Percentiles rank a stretch among this genome's conserved stretches.
phyloP scores from a whole-genome alignment of 2,329 filamentous ascomycete species.

The Aureobasidium subglaciale region DNA sequence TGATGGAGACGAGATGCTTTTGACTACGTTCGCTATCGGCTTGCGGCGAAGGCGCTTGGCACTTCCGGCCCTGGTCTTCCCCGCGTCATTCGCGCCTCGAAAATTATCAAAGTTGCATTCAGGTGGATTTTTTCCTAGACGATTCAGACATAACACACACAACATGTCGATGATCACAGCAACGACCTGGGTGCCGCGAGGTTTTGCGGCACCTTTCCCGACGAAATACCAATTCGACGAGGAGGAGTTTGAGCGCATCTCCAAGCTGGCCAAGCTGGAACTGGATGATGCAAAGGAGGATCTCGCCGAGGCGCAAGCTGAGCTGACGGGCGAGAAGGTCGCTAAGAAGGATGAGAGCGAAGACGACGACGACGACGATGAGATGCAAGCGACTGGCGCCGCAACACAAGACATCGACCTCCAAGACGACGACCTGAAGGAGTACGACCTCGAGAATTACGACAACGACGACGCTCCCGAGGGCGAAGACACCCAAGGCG shows the following conservation, averaged over 20 bases:
- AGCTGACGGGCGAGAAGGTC: slow-evolving; percentile 24
- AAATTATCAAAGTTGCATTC: slow-evolving; percentile 5
- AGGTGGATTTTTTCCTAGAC: neutral
- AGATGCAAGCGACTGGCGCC: slow-evolving; percentile 20
- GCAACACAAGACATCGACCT: slow-evolving; percentile 15
- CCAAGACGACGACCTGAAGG: slow-evolving; percentile 78
- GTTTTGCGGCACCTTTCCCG: slow-evolving; percentile 43
- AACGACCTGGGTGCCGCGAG: slow-evolving; percentile 47
- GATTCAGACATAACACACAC: slow-evolving; percentile 2
- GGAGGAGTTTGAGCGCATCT: slow-evolving; percentile 45
- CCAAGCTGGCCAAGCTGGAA: slow-evolving; percentile 52
- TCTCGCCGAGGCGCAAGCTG: slow-evolving; percentile 57
- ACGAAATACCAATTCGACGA: slow-evolving; percentile 45
- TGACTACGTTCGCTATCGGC: neutral
- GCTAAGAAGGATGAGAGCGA: slow-evolving; percentile 41
- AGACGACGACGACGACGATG: slow-evolving; percentile 49
- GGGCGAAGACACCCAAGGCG: slow-evolving; percentile 46
- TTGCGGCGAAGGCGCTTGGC: slow-evolving; percentile 3
- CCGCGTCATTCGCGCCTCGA: neutral
- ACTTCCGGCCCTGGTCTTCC: neutral
- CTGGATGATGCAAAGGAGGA: slow-evolving; percentile 89
- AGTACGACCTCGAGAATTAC: slow-evolving; percentile 95
- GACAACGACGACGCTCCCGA: slow-evolving; percentile 70
- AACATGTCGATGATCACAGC: slow-evolving; percentile 51
- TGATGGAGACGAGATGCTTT: too few species aligned